Base-by-base conservation (phyloP, 495 filamentous ascomycete species). In the Beverwykella pulmonaria region DNA sequence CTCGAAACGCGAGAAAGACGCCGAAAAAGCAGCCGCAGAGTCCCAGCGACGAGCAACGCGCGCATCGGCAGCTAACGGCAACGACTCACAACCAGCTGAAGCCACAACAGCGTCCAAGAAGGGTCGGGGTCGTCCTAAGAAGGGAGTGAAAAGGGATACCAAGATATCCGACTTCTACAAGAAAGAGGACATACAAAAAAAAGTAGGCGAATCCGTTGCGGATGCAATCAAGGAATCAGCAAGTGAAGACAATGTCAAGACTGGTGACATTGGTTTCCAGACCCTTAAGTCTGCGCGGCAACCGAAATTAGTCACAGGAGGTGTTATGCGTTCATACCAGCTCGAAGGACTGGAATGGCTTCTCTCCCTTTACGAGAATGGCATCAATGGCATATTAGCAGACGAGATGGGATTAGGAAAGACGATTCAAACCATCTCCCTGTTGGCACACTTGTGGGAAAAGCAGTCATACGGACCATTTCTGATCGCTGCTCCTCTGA, bases 371-470 rank as follows among this genome's bases (percentile, higher is more conserved):
- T 96, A 92, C 74, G 92, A 97, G 82, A 96, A 97, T 75, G 93
- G 94, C 4, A 82, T 98, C 73, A 96, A 92, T 72, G 94, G 94
- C 0, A 98, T 98, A 65, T 76, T 98, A 23, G 94, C 94, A 0
- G 94, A 98, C 72, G 94, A 98, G 76, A 98, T 98, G 94, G 94
- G 94, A 1, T 76, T 98, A 26, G 93, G 93, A 69, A 98, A 98
- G 80, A 98, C 93, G 0, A 83, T 98, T 1, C 94, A 98, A 77
- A 90, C 93, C 0, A 98, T 98, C 41, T 89, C 92, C 0, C 85
- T 98, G 63, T 84, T 98, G 44, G 94, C 94, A 0, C 89, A 93
- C 68, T 79, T 98, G 25, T 86, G 93, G 73, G 92, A 96, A 73
- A 89, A 92, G 60, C 88, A 92, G 53, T 84, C 87, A 17, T 90